These are phyloP conservation scores for Tricladium varicosporioides DNA, from an alignment of 2,329 filamentous ascomycete genomes.

Conservation along the genomic window DNA sequence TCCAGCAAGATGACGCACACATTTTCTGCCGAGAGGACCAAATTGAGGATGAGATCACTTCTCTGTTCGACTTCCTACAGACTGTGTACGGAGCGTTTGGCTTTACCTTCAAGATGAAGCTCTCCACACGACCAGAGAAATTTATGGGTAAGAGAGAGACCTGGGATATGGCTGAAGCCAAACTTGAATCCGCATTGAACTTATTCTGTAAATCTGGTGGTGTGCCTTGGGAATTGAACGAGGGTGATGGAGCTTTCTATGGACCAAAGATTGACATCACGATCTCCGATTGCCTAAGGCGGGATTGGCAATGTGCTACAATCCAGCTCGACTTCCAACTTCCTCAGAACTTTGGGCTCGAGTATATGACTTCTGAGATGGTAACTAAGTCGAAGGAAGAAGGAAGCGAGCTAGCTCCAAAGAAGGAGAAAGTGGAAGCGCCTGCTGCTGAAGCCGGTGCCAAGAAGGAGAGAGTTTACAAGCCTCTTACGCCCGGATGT, in stretches of 20 bases:
- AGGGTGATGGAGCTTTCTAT: conserved; percentile 96
- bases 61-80: conserved; percentile 82
- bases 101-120: conserved; percentile 89
- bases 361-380: conserved; percentile 74
- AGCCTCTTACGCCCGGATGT: conserved; percentile 63
- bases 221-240: conserved; percentile 83
- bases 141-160: conserved; percentile 82
- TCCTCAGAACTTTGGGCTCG: conserved; percentile 80
- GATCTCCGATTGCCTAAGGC: conserved; percentile 80
- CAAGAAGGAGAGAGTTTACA: conserved; percentile 44
- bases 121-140: conserved; percentile 87
- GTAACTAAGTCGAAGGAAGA: conserved; percentile 42
- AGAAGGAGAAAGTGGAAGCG: conserved; percentile 45
- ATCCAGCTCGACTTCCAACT: conserved; percentile 93
- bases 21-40: conserved; percentile 90
- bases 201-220: conserved; percentile 64
- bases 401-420: conserved; percentile 35
- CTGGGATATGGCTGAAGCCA: conserved; percentile 85
- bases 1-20: conserved; percentile 95
- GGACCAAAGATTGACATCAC: conserved; percentile 98
- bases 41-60: conserved; percentile 70
- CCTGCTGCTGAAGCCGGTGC: conserved; percentile 34
- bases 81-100: conserved; percentile 79
- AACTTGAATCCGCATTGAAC: conserved; percentile 75
- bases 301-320: conserved; percentile 87